A percentile compares a stretch with the other conserved stretches of the same genome.
Conservation (phyloP, 148 eudicot species). For the Vaccinium myrtillus region DNA sequence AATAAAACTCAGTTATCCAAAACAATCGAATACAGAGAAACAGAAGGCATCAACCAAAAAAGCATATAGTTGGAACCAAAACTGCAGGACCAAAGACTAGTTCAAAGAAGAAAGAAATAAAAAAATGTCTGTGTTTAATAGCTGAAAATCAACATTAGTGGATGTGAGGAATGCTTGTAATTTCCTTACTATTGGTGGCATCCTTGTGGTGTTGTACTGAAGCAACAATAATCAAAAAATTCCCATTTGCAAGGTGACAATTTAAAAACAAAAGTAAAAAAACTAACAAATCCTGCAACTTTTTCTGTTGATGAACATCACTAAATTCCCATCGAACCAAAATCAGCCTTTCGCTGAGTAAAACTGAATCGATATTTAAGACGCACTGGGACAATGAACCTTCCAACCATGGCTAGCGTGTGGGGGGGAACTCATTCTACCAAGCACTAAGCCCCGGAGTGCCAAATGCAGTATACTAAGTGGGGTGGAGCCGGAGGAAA, state of each 20-base stretch:
- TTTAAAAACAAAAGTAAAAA: neutral
- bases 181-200: too few relatives aligned
- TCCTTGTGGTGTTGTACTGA: neutral
- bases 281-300: neutral
- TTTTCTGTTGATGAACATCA: neutral
- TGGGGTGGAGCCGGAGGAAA: neutral
- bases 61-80: conserved; percentile 1
- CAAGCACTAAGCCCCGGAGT: neutral
- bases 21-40: neutral
- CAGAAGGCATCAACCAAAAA: conserved; percentile 3
- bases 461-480: neutral
- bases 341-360: neutral
- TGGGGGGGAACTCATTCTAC: neutral
- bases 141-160: neutral
- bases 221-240: neutral
- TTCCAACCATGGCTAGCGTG: neutral
- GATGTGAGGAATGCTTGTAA: neutral
- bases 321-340: neutral
- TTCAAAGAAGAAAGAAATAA: conserved; percentile 9
- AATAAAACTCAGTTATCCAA: neutral
- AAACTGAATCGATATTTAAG: neutral
- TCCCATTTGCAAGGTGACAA: neutral
- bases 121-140: neutral
- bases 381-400: neutral
- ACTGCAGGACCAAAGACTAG: neutral